These are phyloP conservation scores for Fusarium sacchari DNA, from an alignment of 2,329 filamentous ascomycete genomes.

Conservation along the genomic window DNA sequence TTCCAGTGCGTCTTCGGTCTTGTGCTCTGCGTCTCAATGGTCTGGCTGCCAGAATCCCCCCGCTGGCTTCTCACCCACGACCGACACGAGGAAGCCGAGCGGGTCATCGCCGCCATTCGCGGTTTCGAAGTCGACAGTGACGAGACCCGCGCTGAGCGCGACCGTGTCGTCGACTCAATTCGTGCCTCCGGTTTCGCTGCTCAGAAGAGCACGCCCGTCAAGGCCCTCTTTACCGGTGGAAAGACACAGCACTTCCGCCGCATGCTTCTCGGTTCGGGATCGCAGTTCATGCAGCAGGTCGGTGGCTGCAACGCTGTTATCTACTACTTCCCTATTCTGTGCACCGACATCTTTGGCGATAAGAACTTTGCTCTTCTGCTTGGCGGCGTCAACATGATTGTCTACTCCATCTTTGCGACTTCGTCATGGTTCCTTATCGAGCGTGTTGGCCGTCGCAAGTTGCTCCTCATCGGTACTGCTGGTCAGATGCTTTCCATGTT, in stretches of 20 bases:
- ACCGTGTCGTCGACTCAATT: constrained; percentile 61
- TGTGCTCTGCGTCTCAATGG: constrained; percentile 54
- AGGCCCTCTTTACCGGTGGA: constrained; percentile 67
- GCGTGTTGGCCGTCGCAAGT: constrained; percentile 56
- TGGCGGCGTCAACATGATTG: constrained; percentile 61
- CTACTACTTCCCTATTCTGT: constrained; percentile 70
- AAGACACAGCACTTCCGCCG: constrained; percentile 74
- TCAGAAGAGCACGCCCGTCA: constrained; percentile 58
- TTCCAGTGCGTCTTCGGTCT: constrained; percentile 53
- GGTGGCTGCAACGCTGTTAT: constrained; percentile 68
- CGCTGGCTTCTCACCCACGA: constrained; percentile 60
- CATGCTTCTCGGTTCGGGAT: constrained; percentile 68
- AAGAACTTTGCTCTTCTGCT: constrained; percentile 62
- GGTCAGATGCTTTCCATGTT: constrained; percentile 67
- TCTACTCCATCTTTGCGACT: constrained; percentile 67
- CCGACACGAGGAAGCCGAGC: constrained; percentile 53
- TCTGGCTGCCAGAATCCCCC: constrained; percentile 59
- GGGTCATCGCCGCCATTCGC: constrained; percentile 44
- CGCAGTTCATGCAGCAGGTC: constrained; percentile 71
- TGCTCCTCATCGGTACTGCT: constrained; percentile 56
- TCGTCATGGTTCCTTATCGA: constrained; percentile 65
- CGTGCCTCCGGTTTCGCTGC: constrained; percentile 60
- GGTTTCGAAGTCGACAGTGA: constrained; percentile 60
- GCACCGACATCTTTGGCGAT: constrained; percentile 47
- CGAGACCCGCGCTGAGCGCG: constrained; percentile 67